phyloP scores from a whole-genome alignment of 176 grass and related monocot genomes.

The Oryza australiensis region DNA sequence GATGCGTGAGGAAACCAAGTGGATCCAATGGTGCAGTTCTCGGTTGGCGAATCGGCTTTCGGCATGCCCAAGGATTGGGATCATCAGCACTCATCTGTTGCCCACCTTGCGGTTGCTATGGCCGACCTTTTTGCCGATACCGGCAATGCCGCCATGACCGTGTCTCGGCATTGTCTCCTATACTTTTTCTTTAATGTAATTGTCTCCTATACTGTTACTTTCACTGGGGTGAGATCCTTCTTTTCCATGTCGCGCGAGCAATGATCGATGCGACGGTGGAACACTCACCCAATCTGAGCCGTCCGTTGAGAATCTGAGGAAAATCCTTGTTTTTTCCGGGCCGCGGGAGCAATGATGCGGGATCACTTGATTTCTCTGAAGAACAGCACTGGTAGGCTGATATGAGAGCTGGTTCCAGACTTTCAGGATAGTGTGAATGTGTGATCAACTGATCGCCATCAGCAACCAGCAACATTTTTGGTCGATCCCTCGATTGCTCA shows the following conservation, averaged over 20 bases:
- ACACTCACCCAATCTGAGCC: background rate
- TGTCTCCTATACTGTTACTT: background rate
- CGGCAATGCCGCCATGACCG: background rate
- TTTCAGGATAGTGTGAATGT: background rate
- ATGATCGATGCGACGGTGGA: background rate
- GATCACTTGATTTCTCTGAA: background rate
- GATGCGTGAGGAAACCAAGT: background rate
- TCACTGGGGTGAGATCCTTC: background rate
- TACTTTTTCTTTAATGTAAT: too few relatives aligned
- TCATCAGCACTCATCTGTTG: background rate
- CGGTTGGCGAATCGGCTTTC: slow-evolving; percentile 21
- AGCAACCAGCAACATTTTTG: background rate
- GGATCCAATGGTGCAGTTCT: slow-evolving; percentile 12
- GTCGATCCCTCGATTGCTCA: background rate
- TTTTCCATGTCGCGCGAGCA: slow-evolving; percentile 2
- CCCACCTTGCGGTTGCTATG: background rate
- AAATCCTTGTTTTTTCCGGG: background rate
- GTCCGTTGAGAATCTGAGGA: background rate
- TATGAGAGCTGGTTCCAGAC: too few relatives aligned
- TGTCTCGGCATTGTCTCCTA: background rate
- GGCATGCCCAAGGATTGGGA: slow-evolving; percentile 34
- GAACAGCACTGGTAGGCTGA: too few relatives aligned
- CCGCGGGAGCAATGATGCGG: background rate
- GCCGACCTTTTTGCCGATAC: slow-evolving; percentile 37
- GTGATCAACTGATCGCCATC: background rate